Evolutionary conservation across 305 asterid genomes (phyloP).

Genomic region (Solanum hybrid): DNA sequence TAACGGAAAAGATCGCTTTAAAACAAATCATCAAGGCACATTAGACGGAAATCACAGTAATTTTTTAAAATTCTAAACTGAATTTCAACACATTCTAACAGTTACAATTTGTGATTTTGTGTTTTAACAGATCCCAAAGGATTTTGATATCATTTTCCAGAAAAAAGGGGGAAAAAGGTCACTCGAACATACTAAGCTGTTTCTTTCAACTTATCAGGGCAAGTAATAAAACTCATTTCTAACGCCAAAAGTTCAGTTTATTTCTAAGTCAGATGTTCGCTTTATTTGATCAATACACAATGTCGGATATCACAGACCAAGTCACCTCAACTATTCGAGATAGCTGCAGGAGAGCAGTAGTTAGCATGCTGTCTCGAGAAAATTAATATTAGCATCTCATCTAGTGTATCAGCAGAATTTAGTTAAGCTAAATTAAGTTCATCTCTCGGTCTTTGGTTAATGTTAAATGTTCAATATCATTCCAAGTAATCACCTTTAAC

Average conservation of each 20-base stretch:
- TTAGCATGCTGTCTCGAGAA: not conserved
- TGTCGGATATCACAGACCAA: not conserved
- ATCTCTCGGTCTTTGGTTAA: not conserved
- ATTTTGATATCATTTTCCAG: not conserved
- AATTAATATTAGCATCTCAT: not conserved
- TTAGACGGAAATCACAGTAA: constrained; percentile 14
- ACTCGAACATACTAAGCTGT: not conserved
- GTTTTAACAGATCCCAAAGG: not conserved
- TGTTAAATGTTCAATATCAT: not conserved
- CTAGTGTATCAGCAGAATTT: not conserved
- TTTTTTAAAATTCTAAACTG: not conserved
- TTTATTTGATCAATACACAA: not conserved
- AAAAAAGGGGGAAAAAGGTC: not conserved
- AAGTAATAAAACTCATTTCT: not conserved
- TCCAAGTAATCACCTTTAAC: not conserved
- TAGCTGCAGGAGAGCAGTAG: not conserved
- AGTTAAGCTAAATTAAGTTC: not conserved
- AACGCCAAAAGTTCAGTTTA: not conserved
- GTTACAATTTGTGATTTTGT: not conserved
- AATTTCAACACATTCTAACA: not conserved
- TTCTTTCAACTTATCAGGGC: not conserved
- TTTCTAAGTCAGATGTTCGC: not conserved
- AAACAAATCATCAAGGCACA: constrained; percentile 15
- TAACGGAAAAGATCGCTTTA: constrained; percentile 76
- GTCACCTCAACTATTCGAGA: not conserved